Percentiles rank a stretch among this genome's conserved stretches.
Conservation (phyloP, 768 basidiomycete species). For the Lactifluus echinatus region DNA sequence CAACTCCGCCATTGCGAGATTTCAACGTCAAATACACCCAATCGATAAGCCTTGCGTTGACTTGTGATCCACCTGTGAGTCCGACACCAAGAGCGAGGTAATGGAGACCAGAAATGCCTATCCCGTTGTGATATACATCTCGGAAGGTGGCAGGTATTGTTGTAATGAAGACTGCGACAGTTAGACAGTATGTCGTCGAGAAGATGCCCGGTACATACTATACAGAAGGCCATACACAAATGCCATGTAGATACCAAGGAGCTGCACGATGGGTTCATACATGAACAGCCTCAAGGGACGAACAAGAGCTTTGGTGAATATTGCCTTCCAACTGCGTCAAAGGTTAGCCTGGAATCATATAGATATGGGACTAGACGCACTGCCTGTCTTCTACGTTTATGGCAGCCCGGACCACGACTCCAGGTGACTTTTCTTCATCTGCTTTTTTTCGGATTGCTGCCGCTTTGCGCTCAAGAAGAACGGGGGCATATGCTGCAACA, state of each 20-base stretch:
- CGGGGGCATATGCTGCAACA: conserved; percentile 24
- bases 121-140: conserved; percentile 41
- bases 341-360: neutral
- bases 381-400: conserved; percentile 36
- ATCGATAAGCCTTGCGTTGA: conserved; percentile 53
- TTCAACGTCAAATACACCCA: conserved; percentile 43
- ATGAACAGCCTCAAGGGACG: conserved; percentile 62
- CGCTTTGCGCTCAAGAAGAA: conserved; percentile 44
- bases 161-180: conserved; percentile 49
- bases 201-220: neutral
- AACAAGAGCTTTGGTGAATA: conserved; percentile 45
- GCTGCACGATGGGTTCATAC: conserved; percentile 56
- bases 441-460: conserved; percentile 34
- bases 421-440: conserved; percentile 39
- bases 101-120: conserved; percentile 56
- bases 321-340: conserved; percentile 37
- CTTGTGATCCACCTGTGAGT: conserved; percentile 38
- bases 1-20: conserved; percentile 42
- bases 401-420: conserved; percentile 37
- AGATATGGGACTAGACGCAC: conserved; percentile 27
- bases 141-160: conserved; percentile 54
- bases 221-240: conserved; percentile 44
- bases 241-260: conserved; percentile 60
- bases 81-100: conserved; percentile 68
- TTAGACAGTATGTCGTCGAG: neutral